Percentiles rank a stretch among this genome's conserved stretches.
phyloP scores from a whole-genome alignment of 306 rosid genomes.

The Echinosophora koreensis region DNA sequence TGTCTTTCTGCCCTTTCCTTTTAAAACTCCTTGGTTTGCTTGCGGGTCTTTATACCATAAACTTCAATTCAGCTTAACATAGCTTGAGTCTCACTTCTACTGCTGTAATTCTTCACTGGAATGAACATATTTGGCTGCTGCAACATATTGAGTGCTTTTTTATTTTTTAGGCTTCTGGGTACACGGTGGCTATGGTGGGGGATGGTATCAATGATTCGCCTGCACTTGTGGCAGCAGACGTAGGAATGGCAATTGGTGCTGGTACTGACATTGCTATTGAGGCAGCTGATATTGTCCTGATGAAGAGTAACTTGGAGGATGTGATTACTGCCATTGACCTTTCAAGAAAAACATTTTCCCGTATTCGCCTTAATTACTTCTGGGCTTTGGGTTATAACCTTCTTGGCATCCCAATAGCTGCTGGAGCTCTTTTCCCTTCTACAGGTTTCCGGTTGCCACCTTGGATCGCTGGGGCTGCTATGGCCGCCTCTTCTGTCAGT shows the following conservation, averaged over 20 bases:
- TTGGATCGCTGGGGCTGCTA: slow-evolving; percentile 97
- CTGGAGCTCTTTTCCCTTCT: slow-evolving; percentile 77
- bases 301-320: slow-evolving; percentile 93
- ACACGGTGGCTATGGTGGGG: slow-evolving; percentile 88
- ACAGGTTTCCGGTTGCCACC: slow-evolving; percentile 84
- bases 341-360: slow-evolving; percentile 75
- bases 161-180: slow-evolving; percentile 66
- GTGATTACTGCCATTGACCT: slow-evolving; percentile 89
- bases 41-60: too few relatives aligned
- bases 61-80: too few relatives aligned
- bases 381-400: slow-evolving; percentile 93
- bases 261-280: slow-evolving; percentile 96
- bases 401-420: slow-evolving; percentile 89
- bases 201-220: slow-evolving; percentile 97
- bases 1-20: neutral
- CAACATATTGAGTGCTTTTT: too few relatives aligned
- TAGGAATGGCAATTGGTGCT: slow-evolving; percentile 95
- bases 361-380: slow-evolving; percentile 80
- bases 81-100: neutral
- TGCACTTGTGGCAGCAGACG: slow-evolving; percentile 86
- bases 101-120: neutral
- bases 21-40: neutral
- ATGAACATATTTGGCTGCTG: too few relatives aligned
- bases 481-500: slow-evolving; percentile 96
- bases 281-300: slow-evolving; percentile 93